phyloP scores from a whole-genome alignment of 1,284 basidiomycete genomes.

The Phylloboletellus chloephorus region DNA sequence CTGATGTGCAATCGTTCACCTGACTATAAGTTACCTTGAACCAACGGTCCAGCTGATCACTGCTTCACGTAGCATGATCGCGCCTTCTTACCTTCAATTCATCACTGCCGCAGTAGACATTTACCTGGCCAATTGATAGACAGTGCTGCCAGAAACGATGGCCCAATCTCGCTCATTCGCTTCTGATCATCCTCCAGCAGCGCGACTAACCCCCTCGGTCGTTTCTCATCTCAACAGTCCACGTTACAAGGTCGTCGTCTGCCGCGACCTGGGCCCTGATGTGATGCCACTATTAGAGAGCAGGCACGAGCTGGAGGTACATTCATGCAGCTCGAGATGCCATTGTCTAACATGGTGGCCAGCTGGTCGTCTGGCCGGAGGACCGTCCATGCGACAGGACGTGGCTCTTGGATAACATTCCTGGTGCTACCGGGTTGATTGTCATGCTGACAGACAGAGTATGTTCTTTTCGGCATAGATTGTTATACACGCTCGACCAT shows the following conservation, averaged over 20 bases:
- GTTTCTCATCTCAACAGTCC: constrained; percentile 31
- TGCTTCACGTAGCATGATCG: neutral
- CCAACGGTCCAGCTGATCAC: constrained; percentile 2
- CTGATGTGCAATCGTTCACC: neutral
- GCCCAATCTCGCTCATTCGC: constrained; percentile 26
- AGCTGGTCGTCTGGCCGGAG: constrained; percentile 71
- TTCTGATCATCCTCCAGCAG: constrained; percentile 9
- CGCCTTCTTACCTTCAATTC: neutral
- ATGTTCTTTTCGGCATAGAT: constrained; percentile 7
- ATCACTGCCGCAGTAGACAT: neutral
- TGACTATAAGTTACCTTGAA: neutral
- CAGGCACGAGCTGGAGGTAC: constrained; percentile 53
- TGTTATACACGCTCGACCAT: neutral
- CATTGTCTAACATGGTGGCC: neutral
- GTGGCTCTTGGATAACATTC: constrained; percentile 78
- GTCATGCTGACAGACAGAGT: constrained; percentile 73
- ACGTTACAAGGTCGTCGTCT: constrained; percentile 57
- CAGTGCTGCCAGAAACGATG: constrained; percentile 20
- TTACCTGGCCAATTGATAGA: neutral
- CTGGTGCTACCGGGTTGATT: constrained; percentile 60
- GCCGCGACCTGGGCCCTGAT: constrained; percentile 63
- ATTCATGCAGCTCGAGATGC: constrained; percentile 9
- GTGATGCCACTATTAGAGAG: constrained; percentile 59
- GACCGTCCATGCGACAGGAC: constrained; percentile 57
- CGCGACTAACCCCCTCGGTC: constrained; percentile 35